Evolutionary conservation across 108 stramenopile species (phyloP), one percentile per base, ranked within the genome.

Genomic region (Pseudonitzschia pungens): DNA sequence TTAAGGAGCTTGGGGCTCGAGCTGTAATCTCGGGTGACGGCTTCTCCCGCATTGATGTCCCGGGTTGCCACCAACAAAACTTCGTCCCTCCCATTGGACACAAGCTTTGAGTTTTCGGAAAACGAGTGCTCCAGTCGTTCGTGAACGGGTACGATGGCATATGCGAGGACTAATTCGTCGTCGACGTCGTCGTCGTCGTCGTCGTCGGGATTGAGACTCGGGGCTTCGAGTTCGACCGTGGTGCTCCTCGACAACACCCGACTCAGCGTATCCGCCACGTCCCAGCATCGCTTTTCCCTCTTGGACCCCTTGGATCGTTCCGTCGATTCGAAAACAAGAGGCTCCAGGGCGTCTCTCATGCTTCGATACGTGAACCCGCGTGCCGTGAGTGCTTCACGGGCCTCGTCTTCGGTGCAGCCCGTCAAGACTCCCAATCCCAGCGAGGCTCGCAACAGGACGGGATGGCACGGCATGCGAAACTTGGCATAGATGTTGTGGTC

Each of bases 391-490:
- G 72, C 65, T 2, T 52, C 51, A 15, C 72, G 31, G 1, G 72
- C 65, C 28, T 77, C 63, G 1, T 77, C 64, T 36, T 66, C 72
- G 15, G 65, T 55, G 27, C 72, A 73, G 0, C 50, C 50, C 0
- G 76, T 77, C 18, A 77, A 31, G 24, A 77, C 62, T 8, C 20
- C 33, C 36, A 77, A 48, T n/a, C 76, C 76, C 42, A 77, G 42
- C 6, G 55, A 52, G 27, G 76, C 76, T 15, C 71, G 71, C 41
- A 60, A 21, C 4, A 73, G 11, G 0, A 71, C 76, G 22, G 76
- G 75, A 65, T 76, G 75, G 16, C 76, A 77, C 10, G 76, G 76
- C 72, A 77, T 73, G 24, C 76, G 64, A 50, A 77, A 77, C 53
- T 77, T 77, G 7, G 76, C 76, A 21, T 77, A 77, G 2, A 77